phyloP scores from a whole-genome alignment of 306 rosid genomes.

The Gastrolobium bilobum region DNA sequence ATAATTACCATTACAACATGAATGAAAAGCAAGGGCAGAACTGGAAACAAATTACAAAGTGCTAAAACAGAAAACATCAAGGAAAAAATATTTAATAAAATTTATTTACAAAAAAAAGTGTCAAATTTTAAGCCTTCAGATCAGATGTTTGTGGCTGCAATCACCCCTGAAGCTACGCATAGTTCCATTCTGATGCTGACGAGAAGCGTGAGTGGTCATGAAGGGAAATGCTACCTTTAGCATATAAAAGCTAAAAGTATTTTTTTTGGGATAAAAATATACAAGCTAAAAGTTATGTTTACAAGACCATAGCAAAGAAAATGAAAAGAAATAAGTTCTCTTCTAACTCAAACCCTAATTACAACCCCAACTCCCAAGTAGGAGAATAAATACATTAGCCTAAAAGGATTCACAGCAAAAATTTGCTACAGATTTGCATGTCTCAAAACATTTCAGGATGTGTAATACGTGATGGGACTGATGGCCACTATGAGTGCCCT shows the following conservation, averaged over 20 bases:
- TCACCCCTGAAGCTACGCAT: background rate
- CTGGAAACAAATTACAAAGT: slow-evolving; percentile 5
- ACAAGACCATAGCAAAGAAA: slow-evolving; percentile 15
- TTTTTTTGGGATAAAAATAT: background rate
- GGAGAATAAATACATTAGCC: background rate
- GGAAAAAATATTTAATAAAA: background rate
- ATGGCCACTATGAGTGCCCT: slow-evolving; percentile 16
- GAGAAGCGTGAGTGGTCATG: background rate
- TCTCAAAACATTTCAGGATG: slow-evolving; percentile 25
- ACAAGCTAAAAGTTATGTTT: slow-evolving; percentile 1
- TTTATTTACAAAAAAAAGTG: slow-evolving; percentile 6
- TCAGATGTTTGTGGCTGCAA: slow-evolving; percentile 18
- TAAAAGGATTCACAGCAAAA: slow-evolving; percentile 5
- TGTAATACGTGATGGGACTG: slow-evolving; percentile 6
- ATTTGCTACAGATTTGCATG: background rate
- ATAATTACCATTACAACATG: slow-evolving; percentile 16
- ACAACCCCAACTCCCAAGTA: background rate
- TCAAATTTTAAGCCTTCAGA: background rate
- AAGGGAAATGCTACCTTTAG: background rate
- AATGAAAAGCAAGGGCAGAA: slow-evolving; percentile 33
- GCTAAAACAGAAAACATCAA: background rate
- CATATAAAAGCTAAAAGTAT: background rate
- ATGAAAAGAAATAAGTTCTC: slow-evolving; percentile 8
- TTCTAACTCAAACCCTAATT: background rate
- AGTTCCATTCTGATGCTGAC: slow-evolving; percentile 11